These are phyloP conservation scores for Linnemannia zychae DNA, from an alignment of 192 early-diverging fungal species.

Conservation along the genomic window DNA sequence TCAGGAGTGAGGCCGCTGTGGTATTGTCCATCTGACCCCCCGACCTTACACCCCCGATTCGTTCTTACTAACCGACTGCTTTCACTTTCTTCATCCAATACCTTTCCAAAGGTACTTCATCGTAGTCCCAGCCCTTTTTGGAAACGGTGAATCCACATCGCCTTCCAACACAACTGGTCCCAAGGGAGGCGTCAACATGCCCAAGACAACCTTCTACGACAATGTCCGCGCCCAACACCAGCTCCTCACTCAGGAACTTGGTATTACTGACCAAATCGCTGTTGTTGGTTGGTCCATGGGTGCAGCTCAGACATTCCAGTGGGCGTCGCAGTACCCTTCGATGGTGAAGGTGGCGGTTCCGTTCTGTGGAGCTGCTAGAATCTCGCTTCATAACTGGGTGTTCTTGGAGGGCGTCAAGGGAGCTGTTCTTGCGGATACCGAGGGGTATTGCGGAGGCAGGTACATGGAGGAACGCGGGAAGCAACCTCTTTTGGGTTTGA, in stretches of 20 bases:
- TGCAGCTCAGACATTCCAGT: slow-evolving; percentile 29
- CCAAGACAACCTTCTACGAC: slow-evolving; percentile 38
- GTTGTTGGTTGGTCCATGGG: slow-evolving; percentile 41
- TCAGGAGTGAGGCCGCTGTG: too few relatives aligned
- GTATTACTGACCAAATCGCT: slow-evolving; percentile 18
- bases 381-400: slow-evolving; percentile 36
- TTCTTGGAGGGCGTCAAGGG: slow-evolving; percentile 33
- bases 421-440: slow-evolving; percentile 24
- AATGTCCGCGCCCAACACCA: slow-evolving; percentile 28
- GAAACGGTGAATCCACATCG: slow-evolving; percentile 40
- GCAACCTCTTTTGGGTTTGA: slow-evolving; percentile 26
- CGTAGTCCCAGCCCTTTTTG: slow-evolving; percentile 35
- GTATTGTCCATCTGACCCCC: too few relatives aligned
- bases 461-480: slow-evolving; percentile 29
- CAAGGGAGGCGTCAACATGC: slow-evolving; percentile 37
- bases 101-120: slow-evolving; percentile 20
- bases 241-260: slow-evolving; percentile 25
- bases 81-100: not conserved
- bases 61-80: not conserved
- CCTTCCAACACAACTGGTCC: slow-evolving; percentile 33
- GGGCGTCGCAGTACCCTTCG: slow-evolving; percentile 36
- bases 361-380: slow-evolving; percentile 34
- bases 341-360: slow-evolving; percentile 32
- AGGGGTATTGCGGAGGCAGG: slow-evolving; percentile 21
- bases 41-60: not conserved